phyloP scores from a whole-genome alignment of 2,329 filamentous ascomycete species.

The Alternaria gansuensis region DNA sequence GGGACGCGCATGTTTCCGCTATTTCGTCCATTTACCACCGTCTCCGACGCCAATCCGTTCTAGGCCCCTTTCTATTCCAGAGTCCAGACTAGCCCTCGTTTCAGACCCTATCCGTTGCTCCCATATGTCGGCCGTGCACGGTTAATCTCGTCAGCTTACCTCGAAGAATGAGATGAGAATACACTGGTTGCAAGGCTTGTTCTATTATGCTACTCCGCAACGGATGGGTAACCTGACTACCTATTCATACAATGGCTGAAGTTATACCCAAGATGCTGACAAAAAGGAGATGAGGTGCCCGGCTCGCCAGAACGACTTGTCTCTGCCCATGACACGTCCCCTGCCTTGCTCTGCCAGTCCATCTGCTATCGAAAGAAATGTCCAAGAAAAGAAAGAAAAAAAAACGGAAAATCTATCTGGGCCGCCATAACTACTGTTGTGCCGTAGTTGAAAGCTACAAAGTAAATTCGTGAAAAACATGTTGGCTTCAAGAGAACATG shows the following conservation, averaged over 20 bases:
- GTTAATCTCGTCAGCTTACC: slow-evolving; percentile 1
- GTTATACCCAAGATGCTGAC: slow-evolving; percentile 14
- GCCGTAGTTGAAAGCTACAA: background rate
- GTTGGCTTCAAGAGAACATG: slow-evolving; percentile 2
- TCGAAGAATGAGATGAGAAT: background rate
- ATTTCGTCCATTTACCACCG: slow-evolving; percentile 9
- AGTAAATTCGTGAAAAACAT: slow-evolving; percentile 1
- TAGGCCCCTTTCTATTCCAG: slow-evolving; percentile 3
- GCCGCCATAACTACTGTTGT: background rate
- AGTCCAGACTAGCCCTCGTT: background rate
- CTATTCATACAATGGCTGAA: slow-evolving; percentile 22
- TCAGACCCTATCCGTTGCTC: slow-evolving; percentile 9
- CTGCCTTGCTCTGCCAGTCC: slow-evolving; percentile 11
- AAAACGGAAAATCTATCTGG: background rate
- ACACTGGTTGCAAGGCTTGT: background rate
- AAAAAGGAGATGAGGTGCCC: slow-evolving; percentile 2
- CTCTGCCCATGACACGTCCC: slow-evolving; percentile 3
- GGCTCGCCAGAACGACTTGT: background rate
- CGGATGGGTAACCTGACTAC: slow-evolving; percentile 15
- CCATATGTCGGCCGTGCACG: slow-evolving; percentile 11
- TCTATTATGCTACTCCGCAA: slow-evolving; percentile 17
- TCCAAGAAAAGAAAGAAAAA: slow-evolving; percentile 13
- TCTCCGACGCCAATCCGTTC: slow-evolving; percentile 11
- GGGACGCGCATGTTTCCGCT: slow-evolving; percentile 7
- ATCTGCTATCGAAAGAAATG: slow-evolving; percentile 5